Conservation (phyloP, 306 rosid species). For the Canavalia ensiformis region DNA sequence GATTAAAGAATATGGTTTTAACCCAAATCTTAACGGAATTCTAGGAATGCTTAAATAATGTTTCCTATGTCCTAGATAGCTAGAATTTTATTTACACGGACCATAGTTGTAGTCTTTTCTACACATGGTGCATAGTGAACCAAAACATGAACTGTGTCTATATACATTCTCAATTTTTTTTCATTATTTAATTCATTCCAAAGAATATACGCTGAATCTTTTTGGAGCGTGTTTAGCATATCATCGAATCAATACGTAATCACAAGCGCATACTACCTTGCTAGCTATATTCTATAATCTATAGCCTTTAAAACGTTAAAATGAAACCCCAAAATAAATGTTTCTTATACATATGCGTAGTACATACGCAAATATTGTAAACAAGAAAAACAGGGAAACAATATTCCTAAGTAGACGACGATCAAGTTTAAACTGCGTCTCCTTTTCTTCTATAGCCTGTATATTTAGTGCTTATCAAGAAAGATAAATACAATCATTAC, state of each 20-base stretch:
- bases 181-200: background rate
- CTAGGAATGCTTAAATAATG: background rate
- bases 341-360: too few species aligned
- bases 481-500: background rate
- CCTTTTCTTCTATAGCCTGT: background rate
- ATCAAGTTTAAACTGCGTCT: background rate
- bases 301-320: background rate
- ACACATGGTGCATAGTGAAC: background rate
- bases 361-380: too few species aligned
- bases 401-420: background rate
- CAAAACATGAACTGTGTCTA: background rate
- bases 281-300: background rate
- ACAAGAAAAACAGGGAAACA: background rate
- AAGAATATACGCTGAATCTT: conserved; percentile 2
- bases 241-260: background rate
- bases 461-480: background rate
- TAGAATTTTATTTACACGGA: background rate
- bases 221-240: conserved; percentile 16
- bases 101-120: background rate
- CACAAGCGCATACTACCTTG: conserved; percentile 11
- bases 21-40: background rate
- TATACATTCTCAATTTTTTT: background rate
- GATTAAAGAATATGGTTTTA: conserved; percentile 9
- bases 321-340: background rate
- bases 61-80: background rate